Evolutionary conservation across 2,329 filamentous ascomycete genomes (phyloP).

Genomic region (Exophiala bonariae): DNA sequence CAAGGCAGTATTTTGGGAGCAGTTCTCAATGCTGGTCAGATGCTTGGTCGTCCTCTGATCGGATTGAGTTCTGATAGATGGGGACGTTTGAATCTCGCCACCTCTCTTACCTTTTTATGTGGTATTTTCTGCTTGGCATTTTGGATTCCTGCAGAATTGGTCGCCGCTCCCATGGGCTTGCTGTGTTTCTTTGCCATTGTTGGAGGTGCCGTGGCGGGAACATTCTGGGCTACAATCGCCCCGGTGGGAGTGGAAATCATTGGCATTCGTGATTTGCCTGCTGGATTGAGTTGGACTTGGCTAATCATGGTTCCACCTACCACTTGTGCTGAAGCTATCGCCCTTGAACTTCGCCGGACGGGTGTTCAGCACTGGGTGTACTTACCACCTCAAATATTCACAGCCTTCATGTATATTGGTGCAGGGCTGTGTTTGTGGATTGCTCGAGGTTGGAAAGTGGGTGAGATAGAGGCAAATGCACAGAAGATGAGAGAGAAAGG

Average conservation of each 20-base stretch:
- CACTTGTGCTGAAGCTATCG: conserved; percentile 56
- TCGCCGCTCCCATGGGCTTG: conserved; percentile 44
- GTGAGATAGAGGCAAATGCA: conserved; percentile 29
- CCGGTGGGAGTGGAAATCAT: conserved; percentile 63
- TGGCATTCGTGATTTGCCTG: conserved; percentile 58
- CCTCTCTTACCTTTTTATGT: conserved; percentile 54
- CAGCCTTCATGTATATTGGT: conserved; percentile 60
- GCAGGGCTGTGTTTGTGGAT: conserved; percentile 51
- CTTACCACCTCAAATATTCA: conserved; percentile 53
- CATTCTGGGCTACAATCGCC: conserved; percentile 59
- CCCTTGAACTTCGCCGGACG: conserved; percentile 54
- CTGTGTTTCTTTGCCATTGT: conserved; percentile 61
- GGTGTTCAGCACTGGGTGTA: conserved; percentile 33
- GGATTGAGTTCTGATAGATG: conserved; percentile 63
- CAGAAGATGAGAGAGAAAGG: conserved; percentile 7
- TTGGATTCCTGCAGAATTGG: conserved; percentile 61
- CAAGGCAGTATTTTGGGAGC: conserved; percentile 64
- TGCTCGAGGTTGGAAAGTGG: conserved; percentile 42
- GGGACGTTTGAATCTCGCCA: conserved; percentile 64
- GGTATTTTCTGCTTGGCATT: conserved; percentile 61
- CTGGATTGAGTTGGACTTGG: conserved; percentile 60
- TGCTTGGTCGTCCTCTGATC: conserved; percentile 56
- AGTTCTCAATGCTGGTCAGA: conserved; percentile 63
- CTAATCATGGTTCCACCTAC: conserved; percentile 56
- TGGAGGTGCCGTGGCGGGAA: conserved; percentile 59